These are phyloP conservation scores for Ampelocalamus luodianensis DNA, from an alignment of 176 grass and related monocot genomes.

Conservation along the genomic window DNA sequence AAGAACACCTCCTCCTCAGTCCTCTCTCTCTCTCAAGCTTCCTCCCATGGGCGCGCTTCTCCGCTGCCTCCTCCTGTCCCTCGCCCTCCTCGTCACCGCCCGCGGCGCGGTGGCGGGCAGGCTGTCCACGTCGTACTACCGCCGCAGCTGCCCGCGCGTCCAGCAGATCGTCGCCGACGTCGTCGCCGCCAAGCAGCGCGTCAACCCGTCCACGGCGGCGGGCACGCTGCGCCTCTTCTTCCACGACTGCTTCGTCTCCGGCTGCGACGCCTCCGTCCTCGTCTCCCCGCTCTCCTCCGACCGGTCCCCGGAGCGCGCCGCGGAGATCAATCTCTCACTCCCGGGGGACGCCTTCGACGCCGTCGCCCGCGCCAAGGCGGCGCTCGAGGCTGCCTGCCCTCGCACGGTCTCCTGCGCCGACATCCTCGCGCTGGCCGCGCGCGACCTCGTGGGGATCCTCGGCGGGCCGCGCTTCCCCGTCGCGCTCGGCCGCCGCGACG, in stretches of 20 bases:
- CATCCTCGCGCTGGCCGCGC: slow-evolving; percentile 68
- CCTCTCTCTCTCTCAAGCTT: not conserved
- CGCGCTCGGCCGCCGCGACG: slow-evolving; percentile 69
- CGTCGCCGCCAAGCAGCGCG: slow-evolving; percentile 72
- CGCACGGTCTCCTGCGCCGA: slow-evolving; percentile 84
- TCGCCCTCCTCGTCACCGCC: slow-evolving; percentile 20
- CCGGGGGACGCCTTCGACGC: slow-evolving; percentile 89
- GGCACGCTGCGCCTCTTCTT: slow-evolving; percentile 94
- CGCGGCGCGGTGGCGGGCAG: not conserved
- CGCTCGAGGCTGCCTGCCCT: slow-evolving; percentile 68
- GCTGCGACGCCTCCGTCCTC: slow-evolving; percentile 88
- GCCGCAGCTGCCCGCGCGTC: slow-evolving; percentile 62
- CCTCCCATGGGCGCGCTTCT: slow-evolving; percentile 43
- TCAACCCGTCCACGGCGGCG: slow-evolving; percentile 76
- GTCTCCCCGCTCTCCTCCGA: slow-evolving; percentile 53
- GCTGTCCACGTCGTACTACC: slow-evolving; percentile 72
- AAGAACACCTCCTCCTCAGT: not conserved
- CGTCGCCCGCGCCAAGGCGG: slow-evolving; percentile 69
- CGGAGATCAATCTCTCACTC: slow-evolving; percentile 91
- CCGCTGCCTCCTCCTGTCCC: not conserved
- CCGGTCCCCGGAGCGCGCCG: slow-evolving; percentile 52
- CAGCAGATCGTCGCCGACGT: slow-evolving; percentile 71
- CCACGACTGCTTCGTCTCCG: slow-evolving; percentile 93
- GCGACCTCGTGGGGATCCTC: slow-evolving; percentile 65
- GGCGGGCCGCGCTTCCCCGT: slow-evolving; percentile 74